These are phyloP conservation scores for Inga laurina DNA, from an alignment of 306 rosid species.

Conservation along the genomic window DNA sequence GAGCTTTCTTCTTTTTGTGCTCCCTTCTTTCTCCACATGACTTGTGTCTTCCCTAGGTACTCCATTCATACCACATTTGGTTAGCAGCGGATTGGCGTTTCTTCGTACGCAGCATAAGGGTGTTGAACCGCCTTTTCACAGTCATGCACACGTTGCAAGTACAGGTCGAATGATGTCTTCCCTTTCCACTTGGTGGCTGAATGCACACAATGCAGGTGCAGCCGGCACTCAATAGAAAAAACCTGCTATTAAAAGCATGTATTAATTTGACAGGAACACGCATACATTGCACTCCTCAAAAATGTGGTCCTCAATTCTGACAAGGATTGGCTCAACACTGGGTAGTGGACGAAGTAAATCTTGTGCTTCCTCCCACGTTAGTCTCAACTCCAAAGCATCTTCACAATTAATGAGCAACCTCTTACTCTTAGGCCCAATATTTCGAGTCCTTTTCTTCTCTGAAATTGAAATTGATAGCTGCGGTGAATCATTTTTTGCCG, in stretches of 20 bases:
- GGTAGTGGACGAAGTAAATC: conserved; percentile 97
- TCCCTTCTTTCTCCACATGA: conserved; percentile 43
- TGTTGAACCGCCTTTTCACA: conserved; percentile 92
- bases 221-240: conserved; percentile 47
- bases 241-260: conserved; percentile 7
- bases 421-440: conserved; percentile 86
- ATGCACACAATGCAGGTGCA: conserved; percentile 95
- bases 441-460: conserved; percentile 87
- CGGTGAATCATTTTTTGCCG: conserved; percentile 45
- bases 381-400: conserved; percentile 81
- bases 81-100: conserved; percentile 65
- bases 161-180: conserved; percentile 83
- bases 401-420: conserved; percentile 84
- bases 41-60: conserved; percentile 35
- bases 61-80: conserved; percentile 44
- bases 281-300: conserved; percentile 97
- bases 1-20: conserved; percentile 36
- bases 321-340: conserved; percentile 74
- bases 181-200: conserved; percentile 98
- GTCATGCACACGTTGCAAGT: conserved; percentile 92
- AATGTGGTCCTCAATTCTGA: conserved; percentile 82
- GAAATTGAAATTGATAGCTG: conserved; percentile 46
- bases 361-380: conserved; percentile 99
- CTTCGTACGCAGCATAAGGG: conserved; percentile 88
- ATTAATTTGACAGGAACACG: conserved; percentile 23